Evolutionary conservation across 1,284 basidiomycete genomes (phyloP), one percentile per base, ranked within the genome.

Genomic region (Cutaneotrichosporon mucoides): DNA sequence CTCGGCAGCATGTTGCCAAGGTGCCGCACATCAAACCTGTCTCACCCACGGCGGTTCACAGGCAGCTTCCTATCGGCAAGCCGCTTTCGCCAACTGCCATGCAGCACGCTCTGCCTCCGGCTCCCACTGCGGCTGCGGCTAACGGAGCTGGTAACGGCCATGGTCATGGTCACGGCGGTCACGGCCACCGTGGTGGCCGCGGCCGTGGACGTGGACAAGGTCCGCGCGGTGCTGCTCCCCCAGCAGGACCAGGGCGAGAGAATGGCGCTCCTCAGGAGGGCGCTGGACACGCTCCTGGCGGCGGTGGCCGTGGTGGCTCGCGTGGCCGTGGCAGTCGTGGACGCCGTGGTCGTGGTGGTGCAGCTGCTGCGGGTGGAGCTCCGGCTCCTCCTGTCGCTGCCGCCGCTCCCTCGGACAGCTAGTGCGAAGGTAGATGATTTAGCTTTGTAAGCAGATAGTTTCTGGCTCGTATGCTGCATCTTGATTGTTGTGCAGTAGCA

Each of bases 1-100:
- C 37, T 12, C 50, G 59, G 46, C 61, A 64, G 48, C 59, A 67
- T 60, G 13, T 60, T 10, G 66, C 61, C 2, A 53, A 56, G 40
- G 15, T 41, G 1, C 55, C 55, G 12, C 46, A 53, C 15, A 24
- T 24, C 24, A 59, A 56, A 48, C 62, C 62, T 11, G 62, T 61
- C 47, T 57, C 57, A 1, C 62, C 62, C 2, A 64, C 60, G 6
- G 11, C 13, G 8, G 16, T 34, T 4, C 40, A 55, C n/a, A 48
- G 54, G 10, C 49, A 51, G 49, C 49, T 51, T 37, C 49, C 54
- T 36, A 55, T 36, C 10, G 4, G 24, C 46, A 48, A 34, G 46
- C 44, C n/a, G 10, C 5, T 11, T 6, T 24, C n/a, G 33, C 45
- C 45, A 41, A 42, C 33, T 46, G 8, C 10, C 34, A 10, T 49